Base-by-base conservation (phyloP, 305 asterid genomes). In the Solanum aculeatissimum region DNA sequence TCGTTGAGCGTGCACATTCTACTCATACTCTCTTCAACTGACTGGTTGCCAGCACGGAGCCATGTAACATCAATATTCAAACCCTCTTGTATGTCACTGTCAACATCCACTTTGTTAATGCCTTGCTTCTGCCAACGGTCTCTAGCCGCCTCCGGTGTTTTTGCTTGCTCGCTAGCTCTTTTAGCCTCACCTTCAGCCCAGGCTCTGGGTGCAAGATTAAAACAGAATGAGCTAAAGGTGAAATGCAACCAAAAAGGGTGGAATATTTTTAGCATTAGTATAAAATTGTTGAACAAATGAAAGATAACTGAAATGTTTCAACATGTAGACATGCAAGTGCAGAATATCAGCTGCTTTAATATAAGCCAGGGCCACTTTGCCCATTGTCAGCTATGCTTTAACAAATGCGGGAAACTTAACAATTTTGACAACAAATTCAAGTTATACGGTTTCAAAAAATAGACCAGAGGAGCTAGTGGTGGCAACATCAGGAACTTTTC, bases 141-240 rank as follows among this genome's bases (percentile, higher is more conserved):
- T 89, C 97, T 87, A 65, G 97, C 98, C 84, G 85, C 97, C 55
- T 93, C 98, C 87, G 93, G 88, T 68, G 93, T 92, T 86, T 90
- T 93, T 27, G 93, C 96, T 90, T 91, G 98, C 82, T 91, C 96
- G 86, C 95, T 91, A 85, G 98, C 99, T 88, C 92, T 93, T 88
- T 92, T 96, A 45, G 96, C 97, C 88, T 94, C 98, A 35, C 92
- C 96, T 89, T 96, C 98, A 69, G 98, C 98, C 99, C 98, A 96
- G 79, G 92, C 83, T 87, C 99, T 96, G 88, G 57, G 79, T 23
- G 65, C 86, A 80, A 83, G 38, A 83, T 72, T 85, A 21, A 80
- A 42, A 77, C 43, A 27, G 4, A 19, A 65, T 25, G 42, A 65
- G 21, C 43, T 27, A 29, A 65, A 65, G 72, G 72, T 14, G 72